Conservation (phyloP, 2,329 filamentous ascomycete genomes). For the Arthrobotrys iridis region DNA sequence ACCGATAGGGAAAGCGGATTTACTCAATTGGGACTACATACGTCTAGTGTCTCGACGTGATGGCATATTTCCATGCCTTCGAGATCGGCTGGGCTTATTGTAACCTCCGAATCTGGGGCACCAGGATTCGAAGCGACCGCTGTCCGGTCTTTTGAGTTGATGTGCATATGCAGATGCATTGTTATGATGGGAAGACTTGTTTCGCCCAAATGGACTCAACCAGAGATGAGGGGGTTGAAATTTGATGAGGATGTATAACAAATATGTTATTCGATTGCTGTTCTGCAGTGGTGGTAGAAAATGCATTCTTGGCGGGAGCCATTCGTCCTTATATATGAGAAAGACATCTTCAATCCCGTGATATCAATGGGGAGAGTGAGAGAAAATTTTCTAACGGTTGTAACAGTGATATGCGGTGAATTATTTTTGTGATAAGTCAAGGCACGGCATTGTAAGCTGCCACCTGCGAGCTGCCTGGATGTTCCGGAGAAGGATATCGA, state of each 20-base stretch:
- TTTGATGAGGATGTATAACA: conserved; percentile 22
- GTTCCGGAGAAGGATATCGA: conserved; percentile 14
- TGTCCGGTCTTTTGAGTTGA: conserved; percentile 49
- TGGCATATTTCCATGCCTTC: conserved; percentile 52
- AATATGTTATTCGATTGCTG: conserved; percentile 37
- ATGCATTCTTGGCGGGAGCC: conserved; percentile 34
- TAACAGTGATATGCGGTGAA: conserved; percentile 18
- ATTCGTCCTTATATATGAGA: conserved; percentile 41
- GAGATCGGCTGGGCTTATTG: conserved; percentile 25
- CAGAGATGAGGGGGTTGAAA: background rate
- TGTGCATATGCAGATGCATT: conserved; percentile 54
- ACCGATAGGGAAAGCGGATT: background rate
- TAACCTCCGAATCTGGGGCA: conserved; percentile 15
- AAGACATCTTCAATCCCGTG: conserved; percentile 39
- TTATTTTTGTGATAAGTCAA: conserved; percentile 5
- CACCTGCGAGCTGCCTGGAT: conserved; percentile 1
- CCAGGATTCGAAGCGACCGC: conserved; percentile 32
- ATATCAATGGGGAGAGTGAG: background rate
- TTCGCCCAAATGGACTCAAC: conserved; percentile 48
- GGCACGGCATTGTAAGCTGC: conserved; percentile 16
- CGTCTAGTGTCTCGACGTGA: conserved; percentile 50
- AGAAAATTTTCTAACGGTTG: conserved; percentile 8
- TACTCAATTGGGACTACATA: background rate
- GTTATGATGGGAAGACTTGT: conserved; percentile 8
- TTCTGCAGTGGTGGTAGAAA: conserved; percentile 11